Percentiles rank a stretch among this genome's conserved stretches.
Evolutionary conservation across 2,329 filamentous ascomycete genomes (phyloP).

Genomic region (Paecilomyces variotii): DNA sequence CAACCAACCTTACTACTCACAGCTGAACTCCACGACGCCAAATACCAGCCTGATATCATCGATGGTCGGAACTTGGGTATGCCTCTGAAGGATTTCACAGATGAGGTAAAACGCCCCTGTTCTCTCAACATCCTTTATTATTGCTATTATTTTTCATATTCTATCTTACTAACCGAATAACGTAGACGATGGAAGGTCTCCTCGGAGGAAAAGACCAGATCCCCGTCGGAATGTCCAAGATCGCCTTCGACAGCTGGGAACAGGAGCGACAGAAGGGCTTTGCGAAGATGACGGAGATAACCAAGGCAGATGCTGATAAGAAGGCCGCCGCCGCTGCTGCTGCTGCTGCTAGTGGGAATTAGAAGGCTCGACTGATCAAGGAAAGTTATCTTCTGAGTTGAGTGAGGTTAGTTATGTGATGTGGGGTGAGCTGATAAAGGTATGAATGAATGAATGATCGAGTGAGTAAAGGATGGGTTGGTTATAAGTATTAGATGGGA

Average conservation of each 20-base stretch:
- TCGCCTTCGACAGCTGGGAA: constrained; percentile 41
- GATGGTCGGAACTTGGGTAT: constrained; percentile 1
- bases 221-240: constrained; percentile 10
- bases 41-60: constrained; percentile 2
- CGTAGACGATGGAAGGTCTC: not conserved
- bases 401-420: too few species aligned
- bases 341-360: not conserved
- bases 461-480: too few species aligned
- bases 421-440: too few species aligned
- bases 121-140: too few species aligned
- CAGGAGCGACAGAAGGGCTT: constrained; percentile 39
- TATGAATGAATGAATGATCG: too few species aligned
- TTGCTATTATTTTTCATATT: too few species aligned
- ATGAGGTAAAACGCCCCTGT: not conserved
- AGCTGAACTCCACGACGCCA: constrained; percentile 1
- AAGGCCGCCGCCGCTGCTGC: not conserved
- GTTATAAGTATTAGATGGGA: too few species aligned
- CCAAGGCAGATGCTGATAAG: not conserved
- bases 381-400: too few species aligned
- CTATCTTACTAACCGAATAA: not conserved
- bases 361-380: not conserved
- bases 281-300: constrained; percentile 14
- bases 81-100: constrained; percentile 1
- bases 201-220: constrained; percentile 1
- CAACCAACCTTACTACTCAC: too few species aligned